These are phyloP conservation scores for Trebouxia gelatinosa DNA, from an alignment of 163 green algal species.

Conservation along the genomic window DNA sequence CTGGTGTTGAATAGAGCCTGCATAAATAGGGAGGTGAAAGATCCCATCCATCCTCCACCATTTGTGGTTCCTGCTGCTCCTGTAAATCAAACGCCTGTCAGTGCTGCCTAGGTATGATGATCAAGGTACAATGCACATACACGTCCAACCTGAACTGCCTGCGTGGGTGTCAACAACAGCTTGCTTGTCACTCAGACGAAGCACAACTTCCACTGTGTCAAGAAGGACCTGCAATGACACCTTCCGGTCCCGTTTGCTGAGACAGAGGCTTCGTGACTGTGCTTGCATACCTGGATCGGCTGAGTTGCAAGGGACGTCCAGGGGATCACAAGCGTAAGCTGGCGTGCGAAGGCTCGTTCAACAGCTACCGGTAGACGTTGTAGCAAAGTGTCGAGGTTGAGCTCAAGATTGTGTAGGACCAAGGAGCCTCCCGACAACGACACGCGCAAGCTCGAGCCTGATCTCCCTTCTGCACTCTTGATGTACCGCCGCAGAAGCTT, in stretches of 20 bases:
- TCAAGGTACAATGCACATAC: too few relatives aligned
- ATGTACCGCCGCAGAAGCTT: constrained; percentile 47
- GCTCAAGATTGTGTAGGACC: constrained; percentile 57
- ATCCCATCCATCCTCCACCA: constrained; percentile 44
- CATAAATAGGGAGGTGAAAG: constrained; percentile 46
- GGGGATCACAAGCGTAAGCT: constrained; percentile 52
- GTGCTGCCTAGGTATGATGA: too few relatives aligned
- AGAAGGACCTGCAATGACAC: constrained; percentile 32
- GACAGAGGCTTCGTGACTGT: background rate
- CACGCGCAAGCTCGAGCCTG: constrained; percentile 41
- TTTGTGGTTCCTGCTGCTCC: background rate
- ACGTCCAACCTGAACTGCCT: background rate
- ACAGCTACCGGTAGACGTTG: constrained; percentile 34
- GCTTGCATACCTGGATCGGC: constrained; percentile 46
- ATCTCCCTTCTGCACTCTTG: constrained; percentile 41
- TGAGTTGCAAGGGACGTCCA: constrained; percentile 53
- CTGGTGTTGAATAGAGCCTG: constrained; percentile 41
- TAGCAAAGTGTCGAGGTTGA: constrained; percentile 51
- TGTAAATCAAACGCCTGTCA: background rate
- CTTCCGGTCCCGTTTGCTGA: background rate
- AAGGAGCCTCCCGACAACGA: constrained; percentile 43
- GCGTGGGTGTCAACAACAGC: background rate
- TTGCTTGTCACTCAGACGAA: constrained; percentile 13
- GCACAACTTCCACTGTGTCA: constrained; percentile 39
- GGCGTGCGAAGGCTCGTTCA: constrained; percentile 45